phyloP scores from a whole-genome alignment of 345 rosid genomes.

The Euphorbia peplus region DNA sequence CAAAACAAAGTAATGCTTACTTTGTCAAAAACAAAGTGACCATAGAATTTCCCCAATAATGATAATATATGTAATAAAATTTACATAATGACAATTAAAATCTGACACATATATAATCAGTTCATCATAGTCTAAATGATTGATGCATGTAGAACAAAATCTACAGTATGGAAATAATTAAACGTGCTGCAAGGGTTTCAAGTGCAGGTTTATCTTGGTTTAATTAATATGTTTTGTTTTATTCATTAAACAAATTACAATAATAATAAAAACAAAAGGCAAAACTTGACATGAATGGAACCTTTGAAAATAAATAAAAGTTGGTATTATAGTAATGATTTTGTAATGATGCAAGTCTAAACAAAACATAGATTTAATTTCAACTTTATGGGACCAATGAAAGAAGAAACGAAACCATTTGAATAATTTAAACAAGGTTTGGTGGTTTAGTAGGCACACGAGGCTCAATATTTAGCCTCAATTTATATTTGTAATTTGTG shows the following conservation, averaged over 20 bases:
- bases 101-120: neutral
- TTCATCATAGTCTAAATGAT: neutral
- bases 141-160: neutral
- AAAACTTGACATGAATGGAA: constrained; percentile 12
- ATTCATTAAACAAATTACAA: neutral
- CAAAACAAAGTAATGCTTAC: too few relatives aligned
- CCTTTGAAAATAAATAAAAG: constrained; percentile 19
- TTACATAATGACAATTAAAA: neutral
- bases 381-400: constrained; percentile 31
- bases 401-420: constrained; percentile 13
- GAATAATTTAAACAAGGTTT: constrained; percentile 22
- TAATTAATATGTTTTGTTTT: constrained; percentile 4
- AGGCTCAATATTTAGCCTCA: constrained; percentile 12
- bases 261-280: neutral
- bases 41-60: too few relatives aligned
- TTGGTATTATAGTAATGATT: constrained; percentile 20
- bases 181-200: too few relatives aligned
- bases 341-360: constrained; percentile 12
- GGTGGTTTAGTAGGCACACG: constrained; percentile 29
- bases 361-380: constrained; percentile 16
- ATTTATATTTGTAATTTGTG: too few relatives aligned
- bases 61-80: too few relatives aligned
- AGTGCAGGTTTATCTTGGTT: constrained; percentile 1
- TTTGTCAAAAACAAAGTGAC: too few relatives aligned
- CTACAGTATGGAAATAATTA: neutral